Evolutionary conservation across 768 basidiomycete species (phyloP), one percentile per base, ranked within the genome.

Genomic region (Rhodotorula taiwanensis): DNA sequence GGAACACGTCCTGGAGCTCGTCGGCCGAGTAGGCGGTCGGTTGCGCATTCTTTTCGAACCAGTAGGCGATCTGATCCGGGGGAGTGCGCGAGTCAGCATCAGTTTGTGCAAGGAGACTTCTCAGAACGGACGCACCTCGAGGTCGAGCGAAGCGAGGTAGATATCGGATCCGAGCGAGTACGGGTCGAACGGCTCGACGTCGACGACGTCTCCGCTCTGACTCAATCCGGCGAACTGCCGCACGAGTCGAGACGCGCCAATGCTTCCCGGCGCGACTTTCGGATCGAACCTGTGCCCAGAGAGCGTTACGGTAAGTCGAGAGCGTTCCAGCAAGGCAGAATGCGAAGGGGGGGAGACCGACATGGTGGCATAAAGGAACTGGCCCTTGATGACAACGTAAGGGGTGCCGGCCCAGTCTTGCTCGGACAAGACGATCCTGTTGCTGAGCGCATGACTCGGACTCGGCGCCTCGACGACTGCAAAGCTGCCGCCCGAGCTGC

Each of bases 201-300:
- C 81, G 55, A 88, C 86, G 20, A 79, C 73, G 73, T 95, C 92
- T 0, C 90, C 90, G 4, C 79, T 76, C 44, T 86, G 76, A 21
- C 90, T 90, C 11, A 97, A 80, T 9, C 85, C 86, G 47, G 92
- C 86, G 91, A 91, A 99, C 77, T 88, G 84, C 15, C 95, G 83
- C 62, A 91, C 88, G 62, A 83, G 77, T 28, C 83, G 80, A 33
- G 87, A 86, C 10, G 85, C 84, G n/a, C 86, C 91, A 33, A 98
- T 80, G 3, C 78, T 76, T 5, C 88, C 86, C 1, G 83, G 83
- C 8, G 77, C 76, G 7, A 99, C 74, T 64, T 82, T 52, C 2
- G 68, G 68, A 52, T 84, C 8, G 82, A 83, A 62, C 58, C 58
- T 67, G 48, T n/a, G 15, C 20, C 52, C 34, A 52, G 47, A 8